phyloP scores from a whole-genome alignment of 306 rosid genomes.

The Quercus engelmannii region DNA sequence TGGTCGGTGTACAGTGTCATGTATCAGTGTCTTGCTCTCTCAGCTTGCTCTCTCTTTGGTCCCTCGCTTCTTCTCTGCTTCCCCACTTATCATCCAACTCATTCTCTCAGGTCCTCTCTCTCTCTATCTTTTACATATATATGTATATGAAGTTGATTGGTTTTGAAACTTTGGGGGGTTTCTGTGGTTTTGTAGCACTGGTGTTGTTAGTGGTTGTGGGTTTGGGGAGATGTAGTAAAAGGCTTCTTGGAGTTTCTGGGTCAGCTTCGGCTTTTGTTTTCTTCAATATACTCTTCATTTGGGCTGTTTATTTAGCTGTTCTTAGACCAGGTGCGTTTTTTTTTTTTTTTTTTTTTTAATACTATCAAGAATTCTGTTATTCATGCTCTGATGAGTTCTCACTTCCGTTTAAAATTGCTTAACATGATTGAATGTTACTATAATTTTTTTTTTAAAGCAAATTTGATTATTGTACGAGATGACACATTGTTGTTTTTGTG shows the following conservation, averaged over 20 bases:
- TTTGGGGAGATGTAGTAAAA: conserved; percentile 30
- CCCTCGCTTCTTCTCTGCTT: conserved; percentile 35
- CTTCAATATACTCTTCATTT: conserved; percentile 38
- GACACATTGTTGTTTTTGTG: neutral
- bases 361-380: neutral
- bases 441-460: neutral
- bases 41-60: conserved; percentile 29
- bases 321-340: conserved; percentile 31
- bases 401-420: no score
- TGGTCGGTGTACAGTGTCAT: conserved; percentile 30
- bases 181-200: conserved; percentile 16
- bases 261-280: conserved; percentile 49
- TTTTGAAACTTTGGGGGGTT: neutral
- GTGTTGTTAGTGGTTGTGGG: conserved; percentile 32
- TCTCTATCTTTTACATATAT: neutral
- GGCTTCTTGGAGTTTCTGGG: conserved; percentile 29
- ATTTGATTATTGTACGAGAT: neutral
- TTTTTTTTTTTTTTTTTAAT: neutral
- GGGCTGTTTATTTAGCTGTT: conserved; percentile 35
- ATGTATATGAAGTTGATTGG: neutral
- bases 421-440: no score
- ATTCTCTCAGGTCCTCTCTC: conserved; percentile 34
- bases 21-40: conserved; percentile 21
- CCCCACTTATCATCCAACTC: conserved; percentile 28
- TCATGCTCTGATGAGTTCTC: neutral